Evolutionary conservation across 108 stramenopile genomes (phyloP), one percentile per base, ranked within the genome.

Genomic region (Cylindrotheca fusiformis): DNA sequence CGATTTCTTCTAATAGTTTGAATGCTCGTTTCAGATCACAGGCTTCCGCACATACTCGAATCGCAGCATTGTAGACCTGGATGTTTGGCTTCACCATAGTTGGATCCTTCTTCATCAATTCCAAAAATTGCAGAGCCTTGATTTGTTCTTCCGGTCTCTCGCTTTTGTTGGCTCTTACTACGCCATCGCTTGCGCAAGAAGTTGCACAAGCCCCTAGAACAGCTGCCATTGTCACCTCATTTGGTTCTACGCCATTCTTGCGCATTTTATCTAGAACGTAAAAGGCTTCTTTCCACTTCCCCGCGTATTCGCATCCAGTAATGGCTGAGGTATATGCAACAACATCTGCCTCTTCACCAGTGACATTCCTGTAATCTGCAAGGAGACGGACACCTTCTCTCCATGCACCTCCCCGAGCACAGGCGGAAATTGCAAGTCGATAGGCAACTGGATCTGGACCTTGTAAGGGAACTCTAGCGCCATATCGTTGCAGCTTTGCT

Each of bases 391-490:
- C 62, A 1, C 83, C 83, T 46, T 86, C 80, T 31, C 60, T 53
- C 83, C 83, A 86, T 8, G 75, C 79, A 25, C 82, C 78, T 36
- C 84, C 88, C 14, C 85, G 72, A 8, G 87, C 83, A 63, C 90
- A 92, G 23, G 90, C 90, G 2, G 87, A 85, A 33, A 92, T 86
- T 2, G 84, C 85, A 52, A 88, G 68, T 19, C 81, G 85, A 52
- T 88, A 92, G 19, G 87, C 86, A 8, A 92, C 90, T 8, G 68
- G 79, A 63, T 92, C 90, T 0, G 90, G 85, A n/a, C 87, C 85
- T 8, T 63, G 52, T 25, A 91, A 58, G 1, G 82, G 60, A 52
- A 79, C 69, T 23, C 70, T 63, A 10, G 71, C 81, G 8, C 83
- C 84, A 29, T 58, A 69, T 10, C 82, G 58, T 57, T 74, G 55